These are phyloP conservation scores for Saccharomycopsis fermentans DNA, from an alignment of 805 yeast genomes.

Conservation along the genomic window DNA sequence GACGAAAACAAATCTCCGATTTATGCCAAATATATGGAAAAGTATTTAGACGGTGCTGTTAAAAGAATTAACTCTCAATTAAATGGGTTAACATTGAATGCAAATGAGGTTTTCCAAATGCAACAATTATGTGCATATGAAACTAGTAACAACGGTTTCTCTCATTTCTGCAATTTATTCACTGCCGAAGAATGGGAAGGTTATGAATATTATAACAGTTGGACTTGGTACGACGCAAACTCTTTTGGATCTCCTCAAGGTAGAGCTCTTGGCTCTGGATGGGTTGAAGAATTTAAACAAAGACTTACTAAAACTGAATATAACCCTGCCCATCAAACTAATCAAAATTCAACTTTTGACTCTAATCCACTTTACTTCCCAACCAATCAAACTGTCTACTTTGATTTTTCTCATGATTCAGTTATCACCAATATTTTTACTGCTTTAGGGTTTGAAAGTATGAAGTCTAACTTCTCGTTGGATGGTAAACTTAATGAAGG, in stretches of 20 bases:
- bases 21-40: neutral
- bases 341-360: slow-evolving; percentile 35
- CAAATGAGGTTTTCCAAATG: slow-evolving; percentile 41
- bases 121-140: slow-evolving; percentile 71
- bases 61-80: slow-evolving; percentile 44
- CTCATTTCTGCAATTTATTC: slow-evolving; percentile 58
- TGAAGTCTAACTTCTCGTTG: slow-evolving; percentile 12
- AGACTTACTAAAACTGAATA: slow-evolving; percentile 39
- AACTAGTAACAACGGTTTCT: slow-evolving; percentile 54
- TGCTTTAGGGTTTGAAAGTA: slow-evolving; percentile 44
- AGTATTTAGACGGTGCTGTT: slow-evolving; percentile 43
- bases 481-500: slow-evolving; percentile 8
- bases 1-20: neutral
- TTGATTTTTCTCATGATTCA: slow-evolving; percentile 70
- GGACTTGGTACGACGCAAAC: slow-evolving; percentile 47
- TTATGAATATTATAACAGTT: slow-evolving; percentile 50
- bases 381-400: slow-evolving; percentile 42
- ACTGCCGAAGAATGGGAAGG: slow-evolving; percentile 58
- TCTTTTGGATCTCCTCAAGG: slow-evolving; percentile 58
- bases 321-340: slow-evolving; percentile 24
- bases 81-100: slow-evolving; percentile 42
- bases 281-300: slow-evolving; percentile 32
- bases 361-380: slow-evolving; percentile 26
- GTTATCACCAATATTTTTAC: slow-evolving; percentile 52
- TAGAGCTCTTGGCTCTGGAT: slow-evolving; percentile 50